Base-by-base conservation (phyloP, 306 rosid species). In the Crataegus laevigata region DNA sequence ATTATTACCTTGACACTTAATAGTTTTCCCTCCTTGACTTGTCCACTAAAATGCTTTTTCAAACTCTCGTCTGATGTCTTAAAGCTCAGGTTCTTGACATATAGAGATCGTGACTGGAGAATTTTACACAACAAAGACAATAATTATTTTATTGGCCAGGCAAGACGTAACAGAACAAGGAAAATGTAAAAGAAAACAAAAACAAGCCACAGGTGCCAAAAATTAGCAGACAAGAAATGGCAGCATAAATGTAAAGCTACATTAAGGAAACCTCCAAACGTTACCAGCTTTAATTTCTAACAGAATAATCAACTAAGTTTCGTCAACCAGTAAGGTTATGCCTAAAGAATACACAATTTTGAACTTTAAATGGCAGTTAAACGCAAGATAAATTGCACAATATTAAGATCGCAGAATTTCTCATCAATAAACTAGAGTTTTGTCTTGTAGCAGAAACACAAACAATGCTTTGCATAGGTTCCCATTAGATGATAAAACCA, bases 71-170 rank as follows among this genome's bases (percentile, higher is more conserved):
- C 96, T 3, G 93, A 72, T 8, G 97, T 90, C 87, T 80, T 89
- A 81, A 94, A 94, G 80, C 90, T 94, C 79, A 94, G 88, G 76
- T 94, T 94, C 97, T 94, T 92, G 88, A 94, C 97, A 82, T 84
- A 94, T 71, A 94, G 83, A 68, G 99, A 87, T 74, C 93, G 92
- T 19, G 96, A 90, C 93, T 88, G 86, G 74, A 89, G 70, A 76
- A 82, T n/a, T 66, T 67, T 17, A 73, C 55, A 75, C 57, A 66
- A 45, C 36, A 68, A 75, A 66, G 74, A 72, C 38, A 73, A 58
- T 42, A 55, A 72, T 19, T 11, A 66, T 50, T 34, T 76, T 54
- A 18, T 43, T 9, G 36, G 36, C 75, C n/a, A 25, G 40, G 24
- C 66, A 43, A 52, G 14, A 30, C n/a, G 28, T 21, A 57, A 25